Evolutionary conservation across 2,329 filamentous ascomycete genomes (phyloP), one percentile per base, ranked within the genome.

Genomic region (Aspergillus brunneoviolaceus): DNA sequence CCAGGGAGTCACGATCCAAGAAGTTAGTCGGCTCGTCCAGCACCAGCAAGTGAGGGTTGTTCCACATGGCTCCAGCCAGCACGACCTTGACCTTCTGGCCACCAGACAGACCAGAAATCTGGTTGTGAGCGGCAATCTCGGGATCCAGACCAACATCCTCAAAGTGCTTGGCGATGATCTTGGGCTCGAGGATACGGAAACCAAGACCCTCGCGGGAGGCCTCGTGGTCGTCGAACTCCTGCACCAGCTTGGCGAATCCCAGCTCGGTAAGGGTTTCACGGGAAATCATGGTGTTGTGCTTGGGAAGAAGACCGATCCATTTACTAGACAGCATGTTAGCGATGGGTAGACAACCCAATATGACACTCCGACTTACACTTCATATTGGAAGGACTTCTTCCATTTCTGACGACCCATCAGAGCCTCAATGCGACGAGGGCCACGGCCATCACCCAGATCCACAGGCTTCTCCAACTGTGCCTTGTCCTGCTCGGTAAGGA

Each of bases 31-130:
- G 95, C 80, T 99, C 94, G 84, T 99, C 95, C 25, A 99, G 89
- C 52, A 99, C 95, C 63, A 99, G 87, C 71, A 99, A 81, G 81
- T 99, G 95, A 0, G 95, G 95, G 82, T 98, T 98, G 82, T 98
- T 97, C 93, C 93, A 96, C 92, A 96, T 96, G 69, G 92, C 91
- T 71, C 91, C 91, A 3, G 92, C 95, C 69, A 99, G 87, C 64
- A 99, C 95, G 51, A 99, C 95, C 85, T 99, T 99, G 81, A 99
- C 95, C 80, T 98, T 98, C 76, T 99, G 95, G 14, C 95, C 95
- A 79, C 95, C 95, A 10, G 93, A 97, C 12, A 99, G 84, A 71
- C 93, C 95, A 64, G 91, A 92, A 70, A 99, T 99, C 79, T 97
- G 90, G 77, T 97, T 98, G 86, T 99, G 95, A 80, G 97, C 96